Percentiles rank a stretch among this genome's conserved stretches.
Evolutionary conservation across 2,329 filamentous ascomycete species (phyloP).

Genomic region (Penicillium sp.): DNA sequence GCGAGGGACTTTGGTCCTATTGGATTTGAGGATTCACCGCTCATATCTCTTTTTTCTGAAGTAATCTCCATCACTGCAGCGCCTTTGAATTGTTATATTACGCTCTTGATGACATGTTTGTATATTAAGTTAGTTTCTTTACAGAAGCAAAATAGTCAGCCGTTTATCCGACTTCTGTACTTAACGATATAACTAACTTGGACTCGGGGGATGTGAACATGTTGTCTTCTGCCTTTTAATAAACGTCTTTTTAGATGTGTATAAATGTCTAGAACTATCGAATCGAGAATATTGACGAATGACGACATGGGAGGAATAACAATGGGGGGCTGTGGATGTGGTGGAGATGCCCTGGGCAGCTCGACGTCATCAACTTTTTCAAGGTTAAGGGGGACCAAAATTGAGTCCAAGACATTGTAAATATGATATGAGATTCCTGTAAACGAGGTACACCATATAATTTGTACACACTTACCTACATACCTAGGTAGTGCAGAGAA

Average conservation of each 20-base stretch:
- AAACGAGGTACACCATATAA: background rate
- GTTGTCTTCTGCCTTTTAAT: background rate
- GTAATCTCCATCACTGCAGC: too few species aligned
- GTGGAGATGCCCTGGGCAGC: background rate
- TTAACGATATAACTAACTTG: too few species aligned
- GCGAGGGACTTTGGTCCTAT: background rate
- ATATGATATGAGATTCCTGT: background rate
- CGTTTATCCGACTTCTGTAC: background rate
- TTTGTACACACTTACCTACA: background rate
- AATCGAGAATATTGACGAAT: background rate
- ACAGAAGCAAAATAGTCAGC: background rate
- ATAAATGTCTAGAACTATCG: background rate
- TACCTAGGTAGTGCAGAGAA: too few species aligned
- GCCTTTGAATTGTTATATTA: too few species aligned
- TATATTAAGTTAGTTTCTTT: too few species aligned
- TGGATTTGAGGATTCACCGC: background rate
- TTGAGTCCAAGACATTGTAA: background rate
- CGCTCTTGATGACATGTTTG: background rate
- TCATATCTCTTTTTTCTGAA: background rate
- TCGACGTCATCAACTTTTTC: constrained; percentile 1
- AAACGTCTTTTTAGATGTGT: background rate
- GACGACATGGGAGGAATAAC: constrained; percentile 1
- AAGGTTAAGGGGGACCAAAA: background rate
- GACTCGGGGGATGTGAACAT: background rate
- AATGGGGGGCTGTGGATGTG: background rate